Percentiles rank a stretch among this genome's conserved stretches.
Evolutionary conservation across 768 basidiomycete species (phyloP).

Genomic region (Termitomyces sp.): DNA sequence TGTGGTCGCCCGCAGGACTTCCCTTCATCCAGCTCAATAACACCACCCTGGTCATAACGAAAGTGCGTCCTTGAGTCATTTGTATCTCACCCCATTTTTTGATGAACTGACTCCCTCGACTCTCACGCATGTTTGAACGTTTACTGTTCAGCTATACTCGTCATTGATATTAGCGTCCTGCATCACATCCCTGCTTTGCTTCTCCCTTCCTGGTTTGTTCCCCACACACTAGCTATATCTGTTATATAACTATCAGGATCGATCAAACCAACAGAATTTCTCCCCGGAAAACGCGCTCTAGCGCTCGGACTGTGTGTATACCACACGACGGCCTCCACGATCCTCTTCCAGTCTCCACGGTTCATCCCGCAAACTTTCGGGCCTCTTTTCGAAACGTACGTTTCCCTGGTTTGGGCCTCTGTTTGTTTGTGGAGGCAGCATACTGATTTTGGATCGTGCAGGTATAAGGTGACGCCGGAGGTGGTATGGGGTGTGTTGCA

Average conservation of each 20-base stretch:
- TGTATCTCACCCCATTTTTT: too few species aligned
- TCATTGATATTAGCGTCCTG: constrained; percentile 58
- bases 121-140: constrained; percentile 5
- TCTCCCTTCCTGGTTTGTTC: constrained; percentile 60
- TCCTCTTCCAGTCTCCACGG: constrained; percentile 70
- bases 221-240: background rate
- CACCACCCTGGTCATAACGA: constrained; percentile 69
- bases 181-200: constrained; percentile 56
- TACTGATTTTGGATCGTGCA: constrained; percentile 16
- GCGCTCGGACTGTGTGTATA: constrained; percentile 75
- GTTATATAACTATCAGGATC: too few species aligned
- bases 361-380: constrained; percentile 78
- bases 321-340: constrained; percentile 65
- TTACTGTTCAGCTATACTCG: constrained; percentile 53
- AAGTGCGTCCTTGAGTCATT: constrained; percentile 34
- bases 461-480: constrained; percentile 67
- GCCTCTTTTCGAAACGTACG: constrained; percentile 51
- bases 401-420: constrained; percentile 6
- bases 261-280: constrained; percentile 47
- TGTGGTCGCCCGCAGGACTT: constrained; percentile 53
- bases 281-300: constrained; percentile 80
- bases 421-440: too few species aligned
- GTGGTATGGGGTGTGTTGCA: constrained; percentile 66
- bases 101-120: too few species aligned
- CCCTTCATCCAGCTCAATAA: constrained; percentile 82